Evolutionary conservation across 2,329 filamentous ascomycete species (phyloP).

Genomic region (Akanthomyces muscarius): DNA sequence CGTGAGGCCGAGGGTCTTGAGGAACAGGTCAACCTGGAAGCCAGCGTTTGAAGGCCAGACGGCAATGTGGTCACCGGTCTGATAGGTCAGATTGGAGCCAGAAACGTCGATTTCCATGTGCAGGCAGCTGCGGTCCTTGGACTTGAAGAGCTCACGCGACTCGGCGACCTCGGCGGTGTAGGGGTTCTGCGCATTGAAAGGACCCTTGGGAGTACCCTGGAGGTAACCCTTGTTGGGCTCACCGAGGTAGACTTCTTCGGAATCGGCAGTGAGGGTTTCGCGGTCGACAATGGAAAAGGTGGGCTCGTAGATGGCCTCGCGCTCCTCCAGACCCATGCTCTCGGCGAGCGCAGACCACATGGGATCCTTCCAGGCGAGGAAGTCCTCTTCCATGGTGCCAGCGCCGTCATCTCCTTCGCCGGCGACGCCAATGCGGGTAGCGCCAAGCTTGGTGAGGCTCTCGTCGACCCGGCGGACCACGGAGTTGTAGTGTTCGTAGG

Average conservation of each 20-base stretch:
- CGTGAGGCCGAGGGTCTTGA: slow-evolving; percentile 70
- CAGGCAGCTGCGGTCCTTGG: slow-evolving; percentile 88
- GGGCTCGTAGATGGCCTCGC: slow-evolving; percentile 93
- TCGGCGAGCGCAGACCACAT: slow-evolving; percentile 89
- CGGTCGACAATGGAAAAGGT: slow-evolving; percentile 79
- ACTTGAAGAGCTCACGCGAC: slow-evolving; percentile 85
- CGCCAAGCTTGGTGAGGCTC: slow-evolving; percentile 76
- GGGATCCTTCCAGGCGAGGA: slow-evolving; percentile 97
- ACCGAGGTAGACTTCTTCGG: slow-evolving; percentile 82
- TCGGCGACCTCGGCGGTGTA: slow-evolving; percentile 92
- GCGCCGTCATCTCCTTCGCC: slow-evolving; percentile 97
- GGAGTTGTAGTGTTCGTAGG: slow-evolving; percentile 98
- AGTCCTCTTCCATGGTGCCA: slow-evolving; percentile 99
- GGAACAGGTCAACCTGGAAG: slow-evolving; percentile 84
- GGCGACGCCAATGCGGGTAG: slow-evolving; percentile 75
- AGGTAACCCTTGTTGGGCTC: slow-evolving; percentile 97
- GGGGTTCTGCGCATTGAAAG: slow-evolving; percentile 94
- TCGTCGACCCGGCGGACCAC: slow-evolving; percentile 93
- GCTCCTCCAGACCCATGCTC: slow-evolving; percentile 86
- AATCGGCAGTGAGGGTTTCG: slow-evolving; percentile 68
- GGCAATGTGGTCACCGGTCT: slow-evolving; percentile 95
- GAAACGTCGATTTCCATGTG: slow-evolving; percentile 94
- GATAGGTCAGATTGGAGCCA: slow-evolving; percentile 85
- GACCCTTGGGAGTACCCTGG: slow-evolving; percentile 75
- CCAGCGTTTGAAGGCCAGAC: slow-evolving; percentile 96